Evolutionary conservation across 345 rosid genomes (phyloP).

Genomic region (Hibiscus trionum): DNA sequence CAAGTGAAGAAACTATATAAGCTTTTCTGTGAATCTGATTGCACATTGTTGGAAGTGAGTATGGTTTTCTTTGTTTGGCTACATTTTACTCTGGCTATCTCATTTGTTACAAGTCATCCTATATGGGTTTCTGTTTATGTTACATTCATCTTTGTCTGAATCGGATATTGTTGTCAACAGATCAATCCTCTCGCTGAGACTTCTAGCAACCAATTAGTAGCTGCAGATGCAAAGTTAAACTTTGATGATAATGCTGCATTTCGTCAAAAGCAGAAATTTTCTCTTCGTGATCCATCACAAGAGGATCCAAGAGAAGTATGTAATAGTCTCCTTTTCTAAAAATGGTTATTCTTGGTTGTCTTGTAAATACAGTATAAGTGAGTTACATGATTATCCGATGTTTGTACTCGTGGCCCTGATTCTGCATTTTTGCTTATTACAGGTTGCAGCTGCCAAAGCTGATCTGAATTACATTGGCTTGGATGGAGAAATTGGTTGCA

Average conservation of each 20-base stretch:
- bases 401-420: constrained; percentile 3
- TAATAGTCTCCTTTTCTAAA: background rate
- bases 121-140: background rate
- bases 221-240: constrained; percentile 99
- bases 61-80: constrained; percentile 4
- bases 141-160: constrained; percentile 2
- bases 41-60: constrained; percentile 95
- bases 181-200: constrained; percentile 98
- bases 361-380: constrained; percentile 17
- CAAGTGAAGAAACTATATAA: constrained; percentile 97
- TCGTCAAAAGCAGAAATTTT: constrained; percentile 76
- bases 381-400: background rate
- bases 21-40: constrained; percentile 73
- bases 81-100: background rate
- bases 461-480: constrained; percentile 96
- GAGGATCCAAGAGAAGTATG: constrained; percentile 97
- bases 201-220: constrained; percentile 71
- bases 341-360: constrained; percentile 3
- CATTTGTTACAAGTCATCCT: background rate
- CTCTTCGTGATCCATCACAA: constrained; percentile 87
- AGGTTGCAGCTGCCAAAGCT: constrained; percentile 94
- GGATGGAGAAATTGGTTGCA: constrained; percentile 99
- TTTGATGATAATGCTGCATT: constrained; percentile 97
- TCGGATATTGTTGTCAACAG: constrained; percentile 29
- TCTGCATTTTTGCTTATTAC: constrained; percentile 10